These are phyloP conservation scores for Coemansia erecta DNA, from an alignment of 192 early-diverging fungal species.

Conservation along the genomic window DNA sequence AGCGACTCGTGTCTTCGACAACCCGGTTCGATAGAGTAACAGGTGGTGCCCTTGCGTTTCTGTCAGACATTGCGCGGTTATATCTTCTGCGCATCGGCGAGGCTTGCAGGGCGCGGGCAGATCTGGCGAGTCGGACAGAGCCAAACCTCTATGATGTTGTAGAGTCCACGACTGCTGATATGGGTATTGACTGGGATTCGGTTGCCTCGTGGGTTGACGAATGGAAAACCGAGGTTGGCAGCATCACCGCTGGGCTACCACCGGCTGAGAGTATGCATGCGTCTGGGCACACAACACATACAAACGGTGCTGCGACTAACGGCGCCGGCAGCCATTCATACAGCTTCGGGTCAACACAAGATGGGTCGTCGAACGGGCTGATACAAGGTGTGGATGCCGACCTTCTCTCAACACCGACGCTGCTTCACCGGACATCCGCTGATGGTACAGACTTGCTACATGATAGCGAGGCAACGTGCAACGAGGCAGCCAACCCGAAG, in stretches of 20 bases:
- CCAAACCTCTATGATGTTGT: constrained; percentile 36
- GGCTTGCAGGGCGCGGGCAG: constrained; percentile 39
- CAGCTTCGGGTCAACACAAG: too few species aligned
- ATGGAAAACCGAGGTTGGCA: constrained; percentile 35
- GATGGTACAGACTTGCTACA: not conserved
- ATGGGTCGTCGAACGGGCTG: too few species aligned
- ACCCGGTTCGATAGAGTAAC: constrained; percentile 43
- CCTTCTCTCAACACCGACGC: too few species aligned
- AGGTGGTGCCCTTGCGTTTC: constrained; percentile 25
- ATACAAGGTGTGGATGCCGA: too few species aligned
- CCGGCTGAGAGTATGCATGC: too few species aligned
- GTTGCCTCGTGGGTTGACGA: constrained; percentile 29
- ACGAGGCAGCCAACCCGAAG: not conserved
- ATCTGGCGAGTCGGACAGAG: constrained; percentile 37
- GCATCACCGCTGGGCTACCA: too few species aligned
- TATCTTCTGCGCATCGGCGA: constrained; percentile 48
- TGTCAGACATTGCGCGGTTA: constrained; percentile 38
- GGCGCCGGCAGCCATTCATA: too few species aligned
- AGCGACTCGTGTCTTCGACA: constrained; percentile 42
- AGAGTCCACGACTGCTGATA: constrained; percentile 21
- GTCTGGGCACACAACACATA: too few species aligned
- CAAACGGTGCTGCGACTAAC: too few species aligned
- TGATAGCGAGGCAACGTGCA: constrained; percentile 3
- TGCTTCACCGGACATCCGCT: not conserved
- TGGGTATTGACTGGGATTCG: constrained; percentile 27